Percentiles rank a stretch among this genome's conserved stretches.
Evolutionary conservation across 148 eudicot genomes (phyloP).

Genomic region (Dianthus caryophyllus): DNA sequence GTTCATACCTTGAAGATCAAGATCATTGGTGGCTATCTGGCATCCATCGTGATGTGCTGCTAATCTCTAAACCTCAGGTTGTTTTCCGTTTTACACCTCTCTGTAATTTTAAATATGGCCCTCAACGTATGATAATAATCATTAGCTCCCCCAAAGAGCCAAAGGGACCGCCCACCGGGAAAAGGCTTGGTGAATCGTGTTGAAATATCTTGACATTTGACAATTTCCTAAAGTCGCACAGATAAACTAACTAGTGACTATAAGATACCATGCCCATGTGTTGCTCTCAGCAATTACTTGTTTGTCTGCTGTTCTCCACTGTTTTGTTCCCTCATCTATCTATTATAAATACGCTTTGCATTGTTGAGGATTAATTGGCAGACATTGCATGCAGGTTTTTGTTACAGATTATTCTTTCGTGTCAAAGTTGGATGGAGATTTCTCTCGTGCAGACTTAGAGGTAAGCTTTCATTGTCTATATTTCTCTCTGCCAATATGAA

Average conservation of each 20-base stretch:
- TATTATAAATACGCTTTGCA: not conserved
- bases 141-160: not conserved
- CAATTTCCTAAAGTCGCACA: not conserved
- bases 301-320: not conserved
- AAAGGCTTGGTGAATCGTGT: not conserved
- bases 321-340: not conserved
- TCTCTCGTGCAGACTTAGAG: conserved; percentile 65
- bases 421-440: conserved; percentile 50
- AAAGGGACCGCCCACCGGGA: not conserved
- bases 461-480: conserved; percentile 29
- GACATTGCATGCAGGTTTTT: conserved; percentile 58
- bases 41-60: conserved; percentile 94
- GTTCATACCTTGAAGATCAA: conserved; percentile 98
- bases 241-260: not conserved
- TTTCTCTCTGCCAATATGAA: not conserved
- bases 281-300: not conserved
- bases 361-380: not conserved
- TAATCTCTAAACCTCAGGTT: conserved; percentile 93
- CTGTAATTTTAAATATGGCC: not conserved
- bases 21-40: conserved; percentile 99
- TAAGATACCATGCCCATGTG: not conserved
- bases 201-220: not conserved
- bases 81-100: not conserved
- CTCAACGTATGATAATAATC: not conserved
- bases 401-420: conserved; percentile 77